These are phyloP conservation scores for Articulospora tetracladia DNA, from an alignment of 495 filamentous ascomycete genomes.

Conservation along the genomic window DNA sequence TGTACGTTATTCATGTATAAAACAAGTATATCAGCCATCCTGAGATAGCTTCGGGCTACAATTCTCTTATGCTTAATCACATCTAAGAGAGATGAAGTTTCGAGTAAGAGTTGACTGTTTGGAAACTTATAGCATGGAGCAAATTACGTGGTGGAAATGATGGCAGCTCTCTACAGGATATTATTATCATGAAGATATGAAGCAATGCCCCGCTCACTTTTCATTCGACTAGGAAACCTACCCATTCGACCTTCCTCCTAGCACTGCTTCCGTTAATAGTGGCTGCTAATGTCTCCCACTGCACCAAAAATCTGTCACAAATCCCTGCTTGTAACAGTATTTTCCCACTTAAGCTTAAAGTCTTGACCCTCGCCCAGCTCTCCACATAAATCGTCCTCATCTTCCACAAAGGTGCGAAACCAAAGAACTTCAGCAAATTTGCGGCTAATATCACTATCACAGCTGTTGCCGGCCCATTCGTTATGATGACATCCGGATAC, in stretches of 20 bases:
- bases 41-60: too few relatives aligned
- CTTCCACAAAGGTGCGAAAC: conserved; percentile 32
- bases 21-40: neutral
- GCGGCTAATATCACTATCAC: conserved; percentile 73
- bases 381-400: conserved; percentile 82
- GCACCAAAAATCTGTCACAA: conserved; percentile 70
- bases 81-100: neutral
- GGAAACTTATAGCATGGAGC: too few relatives aligned
- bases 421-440: conserved; percentile 57
- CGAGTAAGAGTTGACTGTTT: neutral
- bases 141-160: too few relatives aligned
- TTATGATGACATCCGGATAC: conserved; percentile 69
- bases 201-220: neutral
- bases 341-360: conserved; percentile 75
- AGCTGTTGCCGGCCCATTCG: conserved; percentile 85
- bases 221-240: conserved; percentile 42
- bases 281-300: conserved; percentile 59
- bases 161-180: too few relatives aligned
- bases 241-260: conserved; percentile 40
- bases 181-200: too few relatives aligned
- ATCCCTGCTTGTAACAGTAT: conserved; percentile 53
- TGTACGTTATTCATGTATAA: neutral
- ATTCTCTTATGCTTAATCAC: too few relatives aligned
- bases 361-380: conserved; percentile 80
- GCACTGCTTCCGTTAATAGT: conserved; percentile 39